A percentile compares a stretch with the other conserved stretches of the same genome.
These are phyloP conservation scores for Phaeolepiota aurea DNA, from an alignment of 768 basidiomycete species.

Conservation along the genomic window DNA sequence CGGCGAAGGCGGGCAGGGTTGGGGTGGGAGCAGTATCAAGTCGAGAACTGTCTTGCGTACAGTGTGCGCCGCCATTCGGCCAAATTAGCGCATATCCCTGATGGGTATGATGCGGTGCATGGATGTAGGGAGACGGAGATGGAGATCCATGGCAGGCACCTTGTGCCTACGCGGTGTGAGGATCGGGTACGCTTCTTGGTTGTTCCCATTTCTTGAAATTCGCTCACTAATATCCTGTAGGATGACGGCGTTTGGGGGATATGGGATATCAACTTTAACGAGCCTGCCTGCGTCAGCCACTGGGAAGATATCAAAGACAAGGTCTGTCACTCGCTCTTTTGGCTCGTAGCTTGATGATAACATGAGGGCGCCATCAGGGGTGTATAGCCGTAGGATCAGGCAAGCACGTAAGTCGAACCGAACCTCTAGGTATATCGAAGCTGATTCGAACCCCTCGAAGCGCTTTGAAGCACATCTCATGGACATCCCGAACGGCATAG, in stretches of 20 bases:
- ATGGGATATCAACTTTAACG: background rate
- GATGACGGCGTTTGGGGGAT: background rate
- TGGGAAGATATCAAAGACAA: background rate
- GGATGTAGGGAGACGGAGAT: background rate
- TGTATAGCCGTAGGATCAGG: background rate
- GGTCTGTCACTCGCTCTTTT: background rate
- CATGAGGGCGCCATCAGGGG: background rate
- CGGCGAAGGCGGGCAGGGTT: background rate
- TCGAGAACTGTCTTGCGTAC: background rate
- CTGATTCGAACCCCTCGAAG: background rate
- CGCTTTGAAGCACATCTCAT: background rate
- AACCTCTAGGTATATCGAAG: background rate
- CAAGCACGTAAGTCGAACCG: background rate
- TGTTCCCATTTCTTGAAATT: too few relatives aligned
- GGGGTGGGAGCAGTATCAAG: background rate
- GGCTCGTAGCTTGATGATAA: background rate
- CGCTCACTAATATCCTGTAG: too few relatives aligned
- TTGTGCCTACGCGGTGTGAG: background rate
- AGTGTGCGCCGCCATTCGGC: background rate
- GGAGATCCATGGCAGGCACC: background rate
- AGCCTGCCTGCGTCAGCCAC: background rate
- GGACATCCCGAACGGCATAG: background rate
- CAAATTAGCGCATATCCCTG: background rate
- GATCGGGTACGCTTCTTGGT: background rate
- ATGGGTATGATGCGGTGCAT: background rate